A percentile compares a stretch with the other conserved stretches of the same genome.
These are phyloP conservation scores for Candida sanyiensis DNA, from an alignment of 805 yeast species.

Conservation along the genomic window DNA sequence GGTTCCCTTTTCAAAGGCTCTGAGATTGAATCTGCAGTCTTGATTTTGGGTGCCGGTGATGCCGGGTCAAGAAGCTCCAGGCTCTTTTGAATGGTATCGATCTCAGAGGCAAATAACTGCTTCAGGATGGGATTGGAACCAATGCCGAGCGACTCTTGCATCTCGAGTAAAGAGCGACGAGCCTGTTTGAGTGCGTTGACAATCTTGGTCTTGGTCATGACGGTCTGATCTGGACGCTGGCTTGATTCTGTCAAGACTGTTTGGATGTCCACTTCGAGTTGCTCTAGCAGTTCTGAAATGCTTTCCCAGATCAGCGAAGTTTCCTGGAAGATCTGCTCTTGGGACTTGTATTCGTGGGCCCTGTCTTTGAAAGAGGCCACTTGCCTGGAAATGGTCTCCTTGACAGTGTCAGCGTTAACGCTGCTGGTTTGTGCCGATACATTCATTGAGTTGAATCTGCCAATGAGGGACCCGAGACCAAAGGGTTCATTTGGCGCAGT, in stretches of 20 bases:
- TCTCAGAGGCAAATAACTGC: conserved; percentile 17
- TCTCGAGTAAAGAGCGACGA: conserved; percentile 1
- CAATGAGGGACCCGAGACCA: conserved; percentile 1
- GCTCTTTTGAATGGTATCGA: conserved; percentile 16
- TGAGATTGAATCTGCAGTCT: neutral
- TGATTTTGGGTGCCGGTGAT: neutral
- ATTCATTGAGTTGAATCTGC: neutral
- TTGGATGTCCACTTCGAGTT: conserved; percentile 16
- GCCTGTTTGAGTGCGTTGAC: conserved; percentile 5
- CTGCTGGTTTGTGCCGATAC: neutral
- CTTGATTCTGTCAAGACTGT: neutral
- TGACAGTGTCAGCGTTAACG: conserved; percentile 10
- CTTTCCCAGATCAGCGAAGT: conserved; percentile 21
- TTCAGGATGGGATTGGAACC: conserved; percentile 12
- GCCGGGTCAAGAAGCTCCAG: conserved; percentile 14
- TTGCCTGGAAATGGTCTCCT: conserved; percentile 21
- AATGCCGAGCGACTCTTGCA: conserved; percentile 6
- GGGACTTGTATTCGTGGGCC: conserved; percentile 6
- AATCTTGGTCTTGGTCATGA: conserved; percentile 4
- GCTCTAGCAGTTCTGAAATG: conserved; percentile 13
- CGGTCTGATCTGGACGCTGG: neutral
- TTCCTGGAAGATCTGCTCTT: conserved; percentile 15
- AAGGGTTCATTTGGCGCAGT: neutral
- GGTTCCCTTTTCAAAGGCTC: neutral
- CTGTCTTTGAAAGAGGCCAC: conserved; percentile 17